These are phyloP conservation scores for Pittosporum tobira DNA, from an alignment of 129 eudicot species.

Conservation along the genomic window DNA sequence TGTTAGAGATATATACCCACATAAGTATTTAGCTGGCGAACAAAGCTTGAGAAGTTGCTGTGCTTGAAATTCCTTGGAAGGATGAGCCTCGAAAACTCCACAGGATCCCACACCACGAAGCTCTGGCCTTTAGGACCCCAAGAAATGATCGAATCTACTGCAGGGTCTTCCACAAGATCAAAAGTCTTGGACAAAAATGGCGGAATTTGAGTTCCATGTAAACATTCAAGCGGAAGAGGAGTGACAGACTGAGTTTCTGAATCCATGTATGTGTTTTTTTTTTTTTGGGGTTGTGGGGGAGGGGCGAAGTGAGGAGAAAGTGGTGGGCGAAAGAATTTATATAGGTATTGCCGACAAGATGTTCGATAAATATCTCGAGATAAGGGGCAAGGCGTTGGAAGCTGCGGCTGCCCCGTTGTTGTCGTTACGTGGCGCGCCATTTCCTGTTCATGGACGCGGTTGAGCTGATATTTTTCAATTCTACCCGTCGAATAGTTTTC, in stretches of 20 bases:
- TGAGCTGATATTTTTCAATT: no score
- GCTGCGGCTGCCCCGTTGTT: neutral
- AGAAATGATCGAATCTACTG: slow-evolving; percentile 43
- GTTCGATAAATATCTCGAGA: neutral
- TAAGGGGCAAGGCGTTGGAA: no score
- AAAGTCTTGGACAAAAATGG: slow-evolving; percentile 78
- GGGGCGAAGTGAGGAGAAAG: neutral
- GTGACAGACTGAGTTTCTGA: no score
- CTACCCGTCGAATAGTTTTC: no score
- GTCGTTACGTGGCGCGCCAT: neutral
- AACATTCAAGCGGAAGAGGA: slow-evolving; percentile 54
- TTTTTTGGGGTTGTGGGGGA: no score
- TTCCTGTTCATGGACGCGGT: neutral
- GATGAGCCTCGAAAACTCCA: slow-evolving; percentile 43
- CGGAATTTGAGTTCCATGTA: slow-evolving; percentile 51
- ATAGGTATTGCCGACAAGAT: slow-evolving; percentile 2
- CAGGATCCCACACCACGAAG: slow-evolving; percentile 75
- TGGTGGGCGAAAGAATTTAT: neutral
- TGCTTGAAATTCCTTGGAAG: slow-evolving; percentile 84
- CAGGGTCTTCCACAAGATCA: slow-evolving; percentile 62
- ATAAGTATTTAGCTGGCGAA: slow-evolving; percentile 92
- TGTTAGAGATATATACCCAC: no score
- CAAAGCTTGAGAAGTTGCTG: slow-evolving; percentile 86
- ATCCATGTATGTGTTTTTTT: no score
- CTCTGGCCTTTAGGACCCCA: slow-evolving; percentile 57